Base-by-base conservation (phyloP, 306 rosid genomes). In the Vigna radiata region DNA sequence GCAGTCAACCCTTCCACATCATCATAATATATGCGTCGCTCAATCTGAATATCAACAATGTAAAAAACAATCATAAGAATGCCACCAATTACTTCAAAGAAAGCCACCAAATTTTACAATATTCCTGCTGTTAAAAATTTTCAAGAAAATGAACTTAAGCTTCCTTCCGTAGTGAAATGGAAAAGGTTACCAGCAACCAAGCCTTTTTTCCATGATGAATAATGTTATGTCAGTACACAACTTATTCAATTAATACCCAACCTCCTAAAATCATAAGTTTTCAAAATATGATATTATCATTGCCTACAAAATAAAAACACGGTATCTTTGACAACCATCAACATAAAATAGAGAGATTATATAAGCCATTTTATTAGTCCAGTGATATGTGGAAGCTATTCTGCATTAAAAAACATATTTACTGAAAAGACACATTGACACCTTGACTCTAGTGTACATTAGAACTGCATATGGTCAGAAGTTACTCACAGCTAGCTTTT, bases 11-110 rank as follows among this genome's bases (percentile, higher is more conserved):
- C 97, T 72, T 88, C 91, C 70, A 92, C 96, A 62, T 92, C 98
- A 71, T 90, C 97, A 15, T 96, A 96, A 84, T 92, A 77, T 81
- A 96, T 84, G 77, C 96, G 93, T 44, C 91, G 85, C 86, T 92
- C 99, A 59, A 89, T 87, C 99, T 95, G 83, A 81, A 80, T 58
- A 7, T 1, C 23, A 62, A 55, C 68, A 62, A 48, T 50, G 36
- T 29, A 67, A 70, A 74, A 14, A n/a, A 71, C 36, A 49, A 61
- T n/a, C 64, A 41, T 13, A 19, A 77, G 68, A 64, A 21, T 39
- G 25, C 33, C 33, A 29, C 33, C 33, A 29, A 0, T 29, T 29
- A 29, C 33, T 29, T 4, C 4, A 25, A 25, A 25, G 27, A 2
- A 25, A 25, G 27, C 27, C 27, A 25, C 27, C 27, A 25, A 25